phyloP scores from a whole-genome alignment of 768 basidiomycete genomes.

The Termitomyces sp. region DNA sequence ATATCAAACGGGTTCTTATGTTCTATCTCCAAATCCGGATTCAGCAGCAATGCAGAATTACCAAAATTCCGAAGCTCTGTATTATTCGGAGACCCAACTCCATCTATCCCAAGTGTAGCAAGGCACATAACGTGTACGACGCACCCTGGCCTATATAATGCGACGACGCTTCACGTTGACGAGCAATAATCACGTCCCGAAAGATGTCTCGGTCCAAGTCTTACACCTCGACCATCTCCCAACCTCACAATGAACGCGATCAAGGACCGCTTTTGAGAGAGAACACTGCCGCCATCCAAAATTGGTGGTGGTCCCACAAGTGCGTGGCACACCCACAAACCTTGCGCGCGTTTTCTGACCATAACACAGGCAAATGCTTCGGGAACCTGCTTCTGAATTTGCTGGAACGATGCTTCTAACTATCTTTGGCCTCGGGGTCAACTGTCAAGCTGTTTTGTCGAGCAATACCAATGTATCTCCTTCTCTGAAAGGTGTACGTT shows the following conservation, averaged over 20 bases:
- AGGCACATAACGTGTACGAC: not conserved
- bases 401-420: conserved; percentile 47
- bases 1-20: not conserved
- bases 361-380: conserved; percentile 20
- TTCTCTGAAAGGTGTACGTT: conserved; percentile 40
- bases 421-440: conserved; percentile 44
- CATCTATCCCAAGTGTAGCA: not conserved
- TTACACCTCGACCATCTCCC: not conserved
- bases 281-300: not conserved
- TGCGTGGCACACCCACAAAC: conserved; percentile 1
- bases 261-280: not conserved
- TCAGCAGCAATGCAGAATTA: not conserved
- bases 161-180: not conserved
- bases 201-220: conserved; percentile 4
- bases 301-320: conserved; percentile 24
- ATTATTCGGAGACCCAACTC: not conserved
- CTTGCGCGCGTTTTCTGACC: not conserved
- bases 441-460: conserved; percentile 47
- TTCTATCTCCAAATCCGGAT: not conserved
- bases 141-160: not conserved
- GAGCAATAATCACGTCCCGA: not conserved
- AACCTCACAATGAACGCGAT: not conserved
- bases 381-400: conserved; percentile 45
- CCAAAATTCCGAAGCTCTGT: not conserved
- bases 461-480: conserved; percentile 31